Base-by-base conservation (phyloP, 352 stramenopile genomes). In the Globisporangium lucens region DNA sequence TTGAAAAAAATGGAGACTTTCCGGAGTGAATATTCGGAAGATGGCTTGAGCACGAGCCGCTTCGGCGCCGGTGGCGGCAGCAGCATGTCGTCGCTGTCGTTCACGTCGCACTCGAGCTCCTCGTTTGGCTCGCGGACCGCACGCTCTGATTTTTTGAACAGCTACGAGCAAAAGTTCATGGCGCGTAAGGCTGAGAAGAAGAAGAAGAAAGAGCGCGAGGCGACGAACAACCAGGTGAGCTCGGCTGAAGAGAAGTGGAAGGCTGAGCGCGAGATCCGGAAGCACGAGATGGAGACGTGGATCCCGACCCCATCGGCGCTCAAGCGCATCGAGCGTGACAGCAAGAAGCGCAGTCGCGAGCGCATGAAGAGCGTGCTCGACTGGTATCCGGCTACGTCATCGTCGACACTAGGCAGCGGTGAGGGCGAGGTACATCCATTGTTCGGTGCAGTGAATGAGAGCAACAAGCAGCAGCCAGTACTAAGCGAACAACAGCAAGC, bases 261-360 rank as follows among this genome's bases (percentile, higher is more conserved):
- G 33, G 73, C 69, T 1, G 82, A 89, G 55, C 76, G 83, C 27
- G 67, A 78, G 20, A 66, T 64, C 13, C 78, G 83, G 10, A 69
- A 75, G 24, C 65, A 53, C 12, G 80, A 89, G 70, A 89, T 90
- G 81, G 75, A 75, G 29, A 75, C 73, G 35, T 91, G 81, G 83
- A 61, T 91, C 22, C 75, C 78, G 0, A 70, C 74, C 0, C 66
- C 70, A 5, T 71, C 68, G n/a, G 55, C 72, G 17, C 67, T 91
- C 5, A 62, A 66, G n/a, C 72, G 70, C 2, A 63, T 77, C 33
- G 79, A 86, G 41, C 58, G 52, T 12, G 63, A 75, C 13, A 68
- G 62, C 2, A 75, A 80, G 38, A 83, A 82, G 63, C 77, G 73
- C 22, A 83, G 65, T 63, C 70, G 71, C 20, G 66, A 86, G 59